Evolutionary conservation across 2,329 filamentous ascomycete species (phyloP).

Genomic region (Huntiella moniliformis): DNA sequence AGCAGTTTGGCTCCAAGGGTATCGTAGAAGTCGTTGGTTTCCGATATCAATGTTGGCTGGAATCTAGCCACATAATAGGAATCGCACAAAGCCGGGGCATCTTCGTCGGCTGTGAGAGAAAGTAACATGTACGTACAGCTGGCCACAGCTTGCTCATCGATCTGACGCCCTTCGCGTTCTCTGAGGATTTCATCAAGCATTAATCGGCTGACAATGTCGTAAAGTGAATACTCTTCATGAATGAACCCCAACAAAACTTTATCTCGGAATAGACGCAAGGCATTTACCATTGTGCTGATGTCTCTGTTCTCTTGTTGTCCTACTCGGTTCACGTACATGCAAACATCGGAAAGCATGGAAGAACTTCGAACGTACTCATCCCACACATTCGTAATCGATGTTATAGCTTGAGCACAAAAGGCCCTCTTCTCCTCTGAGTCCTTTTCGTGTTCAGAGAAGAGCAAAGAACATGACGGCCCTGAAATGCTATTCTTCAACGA

Average conservation of each 20-base stretch:
- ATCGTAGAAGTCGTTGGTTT: constrained; percentile 56
- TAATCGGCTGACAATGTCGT: constrained; percentile 60
- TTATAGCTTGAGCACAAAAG: constrained; percentile 53
- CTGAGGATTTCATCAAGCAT: constrained; percentile 74
- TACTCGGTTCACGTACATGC: constrained; percentile 93
- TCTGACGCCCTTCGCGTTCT: neutral
- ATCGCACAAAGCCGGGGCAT: no score
- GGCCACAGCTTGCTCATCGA: constrained; percentile 17
- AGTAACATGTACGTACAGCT: no score
- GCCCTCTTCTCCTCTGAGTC: neutral
- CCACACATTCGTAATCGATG: constrained; percentile 60
- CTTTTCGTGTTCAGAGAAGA: neutral
- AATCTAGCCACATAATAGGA: constrained; percentile 37
- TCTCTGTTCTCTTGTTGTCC: constrained; percentile 51
- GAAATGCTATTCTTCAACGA: constrained; percentile 12
- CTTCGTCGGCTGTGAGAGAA: no score
- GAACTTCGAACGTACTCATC: constrained; percentile 79
- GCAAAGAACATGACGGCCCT: no score
- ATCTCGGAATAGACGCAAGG: constrained; percentile 78
- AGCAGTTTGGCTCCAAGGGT: constrained; percentile 58
- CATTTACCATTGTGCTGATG: constrained; percentile 64
- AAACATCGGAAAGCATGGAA: constrained; percentile 89
- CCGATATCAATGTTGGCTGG: constrained; percentile 55
- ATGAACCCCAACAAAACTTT: constrained; percentile 52
- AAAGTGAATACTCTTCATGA: constrained; percentile 31